Evolutionary conservation across 805 yeast species (phyloP), one percentile per base, ranked within the genome.

Genomic region (Torulaspora quercuum): DNA sequence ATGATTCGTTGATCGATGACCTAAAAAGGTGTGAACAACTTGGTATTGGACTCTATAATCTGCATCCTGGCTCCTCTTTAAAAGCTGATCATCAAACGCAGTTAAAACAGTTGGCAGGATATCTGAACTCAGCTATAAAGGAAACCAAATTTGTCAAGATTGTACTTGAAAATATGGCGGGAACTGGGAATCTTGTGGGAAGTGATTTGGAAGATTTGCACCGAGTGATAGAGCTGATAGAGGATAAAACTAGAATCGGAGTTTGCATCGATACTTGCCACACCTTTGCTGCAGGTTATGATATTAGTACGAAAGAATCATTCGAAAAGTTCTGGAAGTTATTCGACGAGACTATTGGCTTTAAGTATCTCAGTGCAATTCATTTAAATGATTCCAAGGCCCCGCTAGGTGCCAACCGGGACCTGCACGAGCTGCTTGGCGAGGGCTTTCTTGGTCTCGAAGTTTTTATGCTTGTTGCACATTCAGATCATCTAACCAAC

Each of bases 241-340:
- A 87, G 1, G 75, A 88, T 53, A 89, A 89, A 59, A 56, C 64
- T 1, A 70, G 98, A 39, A 80, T 92, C n/a, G 97, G 98, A 3
- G 95, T 92, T 1, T 92, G 98, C 57, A 72, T 92, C 10, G 98
- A 92, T 59, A 92, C 97, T 0, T 92, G 98, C 58, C 98, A 92
- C 61, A 71, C 95, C 0, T 88, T 85, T 68, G 96, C 97, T 1
- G 95, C 97, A 1, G 98, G 98, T 1, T 89, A 85, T 57, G 97
- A 92, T 55, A 71, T 92, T 29, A 63, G 79, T n/a, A 71, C 72
- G 11, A 72, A 71, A 41, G 76, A 69, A 19, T 56, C 65, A 9
- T 84, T 79, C 63, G 67, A 70, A 7, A 62, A 64, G 28, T 89
- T 92, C 59, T 83, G 96, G 94, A 59, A 66, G 4, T 63, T 78